Evolutionary conservation across 257 asterid species (phyloP).

Genomic region (Solanum acaule): DNA sequence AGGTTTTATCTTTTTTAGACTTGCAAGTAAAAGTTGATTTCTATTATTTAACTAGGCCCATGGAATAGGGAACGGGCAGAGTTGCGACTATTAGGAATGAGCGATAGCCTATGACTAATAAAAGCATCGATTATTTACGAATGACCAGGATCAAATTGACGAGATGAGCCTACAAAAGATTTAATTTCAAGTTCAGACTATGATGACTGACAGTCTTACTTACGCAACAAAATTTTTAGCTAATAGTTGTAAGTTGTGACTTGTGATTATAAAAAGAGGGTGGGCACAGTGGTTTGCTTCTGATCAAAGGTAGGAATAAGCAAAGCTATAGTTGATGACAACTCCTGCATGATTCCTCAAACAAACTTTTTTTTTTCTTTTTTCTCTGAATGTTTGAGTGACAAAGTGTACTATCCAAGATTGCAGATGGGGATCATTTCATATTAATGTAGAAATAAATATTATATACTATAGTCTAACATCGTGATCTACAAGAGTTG

Average conservation of each 20-base stretch:
- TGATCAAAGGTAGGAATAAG: conserved; percentile 14
- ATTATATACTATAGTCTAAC: not conserved
- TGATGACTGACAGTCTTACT: not conserved
- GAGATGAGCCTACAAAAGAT: too few species aligned
- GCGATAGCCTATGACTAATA: too few species aligned
- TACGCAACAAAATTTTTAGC: fast-evolving
- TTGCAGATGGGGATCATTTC: not conserved
- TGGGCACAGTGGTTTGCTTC: conserved; percentile 11
- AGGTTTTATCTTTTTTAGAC: too few species aligned
- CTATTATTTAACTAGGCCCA: too few species aligned
- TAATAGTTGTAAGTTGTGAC: not conserved
- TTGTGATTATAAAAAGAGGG: not conserved
- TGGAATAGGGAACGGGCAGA: too few species aligned
- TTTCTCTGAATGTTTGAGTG: not conserved
- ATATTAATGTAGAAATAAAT: not conserved
- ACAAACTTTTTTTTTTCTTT: not conserved
- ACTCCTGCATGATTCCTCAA: not conserved
- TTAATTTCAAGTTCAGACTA: too few species aligned
- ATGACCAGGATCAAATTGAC: too few species aligned
- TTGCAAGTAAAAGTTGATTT: too few species aligned
- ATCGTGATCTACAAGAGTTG: not conserved
- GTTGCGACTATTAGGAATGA: too few species aligned
- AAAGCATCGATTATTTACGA: too few species aligned
- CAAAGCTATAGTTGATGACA: not conserved
- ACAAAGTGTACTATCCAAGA: not conserved